These are phyloP conservation scores for Trapa bicornis DNA, from an alignment of 345 rosid genomes.

Conservation along the genomic window DNA sequence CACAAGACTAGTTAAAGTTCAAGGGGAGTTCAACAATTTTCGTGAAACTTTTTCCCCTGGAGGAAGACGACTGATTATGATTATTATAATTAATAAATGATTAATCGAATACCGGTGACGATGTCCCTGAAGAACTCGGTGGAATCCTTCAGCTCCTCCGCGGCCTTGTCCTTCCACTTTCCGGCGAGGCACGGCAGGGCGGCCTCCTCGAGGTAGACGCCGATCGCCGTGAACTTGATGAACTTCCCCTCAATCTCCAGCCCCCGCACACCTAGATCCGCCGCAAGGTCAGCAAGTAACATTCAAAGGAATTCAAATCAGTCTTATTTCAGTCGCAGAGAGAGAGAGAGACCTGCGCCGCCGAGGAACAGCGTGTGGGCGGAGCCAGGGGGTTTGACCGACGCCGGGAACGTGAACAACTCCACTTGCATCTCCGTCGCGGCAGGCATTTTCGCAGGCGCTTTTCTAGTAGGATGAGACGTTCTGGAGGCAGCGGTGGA, in stretches of 20 bases:
- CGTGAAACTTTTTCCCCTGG: no score
- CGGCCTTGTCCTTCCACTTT: slow-evolving; percentile 60
- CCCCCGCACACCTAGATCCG: slow-evolving; percentile 58
- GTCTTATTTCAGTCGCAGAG: background rate
- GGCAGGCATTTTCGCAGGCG: background rate
- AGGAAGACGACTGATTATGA: no score
- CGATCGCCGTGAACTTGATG: slow-evolving; percentile 66
- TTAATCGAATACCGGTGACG: slow-evolving; percentile 43
- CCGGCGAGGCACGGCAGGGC: slow-evolving; percentile 41
- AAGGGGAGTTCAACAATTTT: background rate
- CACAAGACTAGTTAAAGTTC: background rate
- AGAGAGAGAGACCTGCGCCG: slow-evolving; percentile 43
- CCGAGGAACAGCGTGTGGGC: slow-evolving; percentile 51
- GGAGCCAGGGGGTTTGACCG: slow-evolving; percentile 60
- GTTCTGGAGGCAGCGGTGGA: background rate
- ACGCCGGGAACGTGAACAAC: slow-evolving; percentile 33
- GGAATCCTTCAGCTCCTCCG: slow-evolving; percentile 43
- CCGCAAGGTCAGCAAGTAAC: background rate
- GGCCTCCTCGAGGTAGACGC: slow-evolving; percentile 52
- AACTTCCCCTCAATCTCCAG: slow-evolving; percentile 64
- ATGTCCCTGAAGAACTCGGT: slow-evolving; percentile 63
- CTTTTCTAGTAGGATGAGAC: background rate
- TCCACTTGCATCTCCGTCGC: slow-evolving; percentile 24
- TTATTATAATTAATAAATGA: no score
- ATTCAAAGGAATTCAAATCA: background rate